Evolutionary conservation across 1,284 basidiomycete genomes (phyloP), one percentile per base, ranked within the genome.

Genomic region (Malassezia nana): DNA sequence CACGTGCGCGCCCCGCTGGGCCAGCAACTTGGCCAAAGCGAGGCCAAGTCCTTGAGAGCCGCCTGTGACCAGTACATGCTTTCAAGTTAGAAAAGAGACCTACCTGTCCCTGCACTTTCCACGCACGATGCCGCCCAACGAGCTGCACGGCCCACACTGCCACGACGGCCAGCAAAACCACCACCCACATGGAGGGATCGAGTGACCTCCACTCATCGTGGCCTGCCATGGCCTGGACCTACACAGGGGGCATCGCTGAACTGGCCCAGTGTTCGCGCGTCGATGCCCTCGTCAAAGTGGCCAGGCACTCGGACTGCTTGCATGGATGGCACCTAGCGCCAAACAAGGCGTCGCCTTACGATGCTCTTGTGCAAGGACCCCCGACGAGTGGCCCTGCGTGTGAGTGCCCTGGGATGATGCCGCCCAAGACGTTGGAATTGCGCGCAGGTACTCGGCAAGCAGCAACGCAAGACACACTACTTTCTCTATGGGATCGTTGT

Each of bases 11-110:
- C 88, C 88, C 49, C 79, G 78, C 59, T 78, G 75, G n/a, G 83
- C 81, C 10, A 90, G 79, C 33, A 83, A 77, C 33, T 80, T 77
- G 0, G 87, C 85, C 0, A 89, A 77, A 0, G 82, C 79, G 12
- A 87, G 79, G 7, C 89, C 88, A 1, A 89, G 79, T 1, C 88
- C 88, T 20, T 83, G 79, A 8, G 83, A 86, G 1, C 86, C 88
- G 22, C 88, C 89, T 13, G 87, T 86, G 48, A 89, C 77, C 83
- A 70, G 50, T n/a, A 66, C 58, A 44, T 66, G 49, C 59, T 69
- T 29, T 16, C 2, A 30, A 15, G n/a, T 54, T 2, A 49, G 42
- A 28, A 9, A 2, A 2, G 12, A 10, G 1, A 13, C 24, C 46
- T 30, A 48, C 52, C 46, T 53, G 46, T 29, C 45, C 51, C 3